Base-by-base conservation (phyloP, 2,329 filamentous ascomycete species). In the Anisogramma anomala region DNA sequence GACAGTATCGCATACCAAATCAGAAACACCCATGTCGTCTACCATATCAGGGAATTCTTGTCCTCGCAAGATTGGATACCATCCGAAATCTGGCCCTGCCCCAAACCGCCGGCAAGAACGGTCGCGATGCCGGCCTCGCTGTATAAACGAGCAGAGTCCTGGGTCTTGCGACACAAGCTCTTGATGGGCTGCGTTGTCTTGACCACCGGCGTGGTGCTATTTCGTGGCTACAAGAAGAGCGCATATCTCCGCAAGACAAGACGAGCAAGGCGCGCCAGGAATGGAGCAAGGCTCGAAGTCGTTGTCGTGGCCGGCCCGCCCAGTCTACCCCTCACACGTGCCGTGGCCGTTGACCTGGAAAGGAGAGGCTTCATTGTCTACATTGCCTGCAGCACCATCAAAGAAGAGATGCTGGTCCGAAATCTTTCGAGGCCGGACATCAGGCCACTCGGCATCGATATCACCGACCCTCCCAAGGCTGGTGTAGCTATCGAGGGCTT, bases 331-430 rank as follows among this genome's bases (percentile, higher is more conserved):
- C 70, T 95, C 55, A 89, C 86, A 6, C 82, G 80, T 54, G 86
- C 85, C 9, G 68, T 96, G 40, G 79, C 86, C 2, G 64, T 88
- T 35, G 91, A 98, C 56, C 68, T 98, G 50, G 91, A 96, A 63
- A 72, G 87, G 45, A 77, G 87, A 49, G 91, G 91, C 4, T 96
- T 93, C 59, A 84, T 96, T 46, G 85, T 96, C 42, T 98, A 87
- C 59, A 71, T 98, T 46, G 84, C 94, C 1, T 89, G 87, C 53
- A 82, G 78, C 49, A 85, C 78, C n/a, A 65, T 79, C 45, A 84
- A 94, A 53, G 89, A 96, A 51, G 87, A 96, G 58, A 70, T 79
- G 26, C 65, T 82, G 48, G 79, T 96, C 11, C 76, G 84, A 46
- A 73, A 76, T 46, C 75, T 94, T 58, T 73, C 79, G n/a, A 72